Evolutionary conservation across 345 rosid species (phyloP).

Genomic region (Mercurialis annua): DNA sequence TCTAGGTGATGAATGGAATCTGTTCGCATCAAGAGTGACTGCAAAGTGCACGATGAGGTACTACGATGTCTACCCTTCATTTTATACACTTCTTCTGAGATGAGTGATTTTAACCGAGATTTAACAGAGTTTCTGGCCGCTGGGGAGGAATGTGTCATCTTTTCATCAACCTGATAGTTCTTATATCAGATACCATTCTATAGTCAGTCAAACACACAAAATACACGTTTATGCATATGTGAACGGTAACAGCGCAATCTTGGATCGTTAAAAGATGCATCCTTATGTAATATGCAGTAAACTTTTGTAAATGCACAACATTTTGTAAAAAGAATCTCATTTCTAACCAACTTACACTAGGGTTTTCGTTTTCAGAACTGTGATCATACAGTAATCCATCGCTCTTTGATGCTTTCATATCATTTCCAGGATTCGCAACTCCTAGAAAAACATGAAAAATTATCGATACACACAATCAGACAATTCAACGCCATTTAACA

Average conservation of each 20-base stretch:
- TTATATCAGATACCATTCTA: constrained; percentile 20
- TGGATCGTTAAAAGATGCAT: neutral
- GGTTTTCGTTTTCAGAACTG: neutral
- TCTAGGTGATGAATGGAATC: constrained; percentile 26
- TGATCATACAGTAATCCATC: constrained; percentile 8
- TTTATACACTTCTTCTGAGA: constrained; percentile 50
- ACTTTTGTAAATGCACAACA: neutral
- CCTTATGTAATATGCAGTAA: neutral
- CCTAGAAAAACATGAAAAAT: constrained; percentile 25
- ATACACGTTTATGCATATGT: neutral
- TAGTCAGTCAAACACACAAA: neutral
- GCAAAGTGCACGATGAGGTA: constrained; percentile 46
- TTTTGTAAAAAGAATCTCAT: neutral
- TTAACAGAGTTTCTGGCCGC: constrained; percentile 47
- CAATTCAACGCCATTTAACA: neutral
- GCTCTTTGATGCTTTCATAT: constrained; percentile 8
- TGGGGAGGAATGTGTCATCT: constrained; percentile 24
- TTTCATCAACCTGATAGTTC: constrained; percentile 38
- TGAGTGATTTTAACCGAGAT: constrained; percentile 56
- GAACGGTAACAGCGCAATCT: neutral
- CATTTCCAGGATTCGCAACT: constrained; percentile 20
- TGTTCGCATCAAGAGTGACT: constrained; percentile 21
- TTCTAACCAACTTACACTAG: constrained; percentile 26
- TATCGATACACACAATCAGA: neutral
- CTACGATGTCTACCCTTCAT: constrained; percentile 53